Evolutionary conservation across 2,329 filamentous ascomycete genomes (phyloP).

Genomic region (Colletotrichum lindemuthianum): DNA sequence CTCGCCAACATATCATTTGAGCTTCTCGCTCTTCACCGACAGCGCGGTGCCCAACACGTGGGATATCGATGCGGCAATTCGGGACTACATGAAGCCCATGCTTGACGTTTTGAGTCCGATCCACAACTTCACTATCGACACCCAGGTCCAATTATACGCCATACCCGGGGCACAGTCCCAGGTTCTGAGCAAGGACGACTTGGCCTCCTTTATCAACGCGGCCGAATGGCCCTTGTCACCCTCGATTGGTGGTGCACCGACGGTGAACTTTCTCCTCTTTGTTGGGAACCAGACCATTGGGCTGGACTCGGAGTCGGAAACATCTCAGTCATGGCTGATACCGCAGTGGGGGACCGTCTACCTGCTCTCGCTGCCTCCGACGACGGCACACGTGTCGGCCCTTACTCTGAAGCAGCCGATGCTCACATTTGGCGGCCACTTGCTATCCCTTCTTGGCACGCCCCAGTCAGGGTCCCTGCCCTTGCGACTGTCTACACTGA

Average conservation of each 20-base stretch:
- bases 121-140: conserved; percentile 95
- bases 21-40: conserved; percentile 92
- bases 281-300: conserved; percentile 81
- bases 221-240: conserved; percentile 97
- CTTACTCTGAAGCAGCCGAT: conserved; percentile 81
- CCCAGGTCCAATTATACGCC: conserved; percentile 96
- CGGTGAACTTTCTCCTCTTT: conserved; percentile 95
- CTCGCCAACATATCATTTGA: conserved; percentile 92
- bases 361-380: conserved; percentile 60
- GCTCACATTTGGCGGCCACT: conserved; percentile 89
- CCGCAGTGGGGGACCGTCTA: conserved; percentile 91
- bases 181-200: conserved; percentile 82
- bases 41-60: conserved; percentile 83
- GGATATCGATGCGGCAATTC: conserved; percentile 87
- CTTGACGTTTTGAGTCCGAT: conserved; percentile 82
- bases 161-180: conserved; percentile 69
- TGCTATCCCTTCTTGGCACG: conserved; percentile 87
- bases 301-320: conserved; percentile 54
- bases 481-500: conserved; percentile 83
- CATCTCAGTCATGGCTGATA: conserved; percentile 82
- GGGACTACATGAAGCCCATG: conserved; percentile 83
- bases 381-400: conserved; percentile 64
- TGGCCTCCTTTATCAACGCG: conserved; percentile 95
- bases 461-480: conserved; percentile 86
- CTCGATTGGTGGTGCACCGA: conserved; percentile 91